phyloP scores from a whole-genome alignment of 768 basidiomycete species.

The Hydnomerulius pinastri region DNA sequence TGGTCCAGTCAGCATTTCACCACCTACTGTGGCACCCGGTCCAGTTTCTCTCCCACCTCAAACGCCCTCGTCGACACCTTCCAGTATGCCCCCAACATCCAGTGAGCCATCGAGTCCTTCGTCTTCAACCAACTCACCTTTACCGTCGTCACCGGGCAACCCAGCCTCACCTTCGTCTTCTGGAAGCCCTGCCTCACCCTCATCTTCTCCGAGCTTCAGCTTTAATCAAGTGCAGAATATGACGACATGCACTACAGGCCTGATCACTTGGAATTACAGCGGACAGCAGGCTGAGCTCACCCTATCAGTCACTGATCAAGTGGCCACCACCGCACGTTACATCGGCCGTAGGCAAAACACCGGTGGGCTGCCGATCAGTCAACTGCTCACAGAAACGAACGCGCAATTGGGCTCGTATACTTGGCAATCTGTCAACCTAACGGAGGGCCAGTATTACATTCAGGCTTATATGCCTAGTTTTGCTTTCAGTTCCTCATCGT shows the following conservation, averaged over 20 bases:
- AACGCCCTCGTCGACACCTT: constrained; percentile 4
- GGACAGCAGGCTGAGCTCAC: constrained; percentile 32
- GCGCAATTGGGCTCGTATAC: constrained; percentile 30
- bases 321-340: constrained; percentile 36
- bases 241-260: constrained; percentile 35
- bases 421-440: constrained; percentile 50
- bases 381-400: constrained; percentile 28
- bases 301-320: constrained; percentile 45
- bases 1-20: constrained; percentile 4
- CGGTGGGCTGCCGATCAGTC: constrained; percentile 9
- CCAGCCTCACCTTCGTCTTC: constrained; percentile 8
- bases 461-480: constrained; percentile 17
- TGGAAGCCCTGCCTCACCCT: constrained; percentile 2
- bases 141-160: constrained; percentile 3
- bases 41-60: constrained; percentile 5
- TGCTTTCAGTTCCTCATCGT: constrained; percentile 23
- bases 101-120: constrained; percentile 14
- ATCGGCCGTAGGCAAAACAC: constrained; percentile 3
- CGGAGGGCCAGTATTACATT: constrained; percentile 50
- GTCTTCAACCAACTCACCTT: constrained; percentile 14
- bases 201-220: constrained; percentile 18
- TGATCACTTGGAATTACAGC: constrained; percentile 42
- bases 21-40: constrained; percentile 4
- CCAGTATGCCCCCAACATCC: constrained; percentile 16
- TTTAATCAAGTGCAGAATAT: constrained; percentile 30